Base-by-base conservation (phyloP, 2,329 filamentous ascomycete genomes). In the Alternaria infectoria region DNA sequence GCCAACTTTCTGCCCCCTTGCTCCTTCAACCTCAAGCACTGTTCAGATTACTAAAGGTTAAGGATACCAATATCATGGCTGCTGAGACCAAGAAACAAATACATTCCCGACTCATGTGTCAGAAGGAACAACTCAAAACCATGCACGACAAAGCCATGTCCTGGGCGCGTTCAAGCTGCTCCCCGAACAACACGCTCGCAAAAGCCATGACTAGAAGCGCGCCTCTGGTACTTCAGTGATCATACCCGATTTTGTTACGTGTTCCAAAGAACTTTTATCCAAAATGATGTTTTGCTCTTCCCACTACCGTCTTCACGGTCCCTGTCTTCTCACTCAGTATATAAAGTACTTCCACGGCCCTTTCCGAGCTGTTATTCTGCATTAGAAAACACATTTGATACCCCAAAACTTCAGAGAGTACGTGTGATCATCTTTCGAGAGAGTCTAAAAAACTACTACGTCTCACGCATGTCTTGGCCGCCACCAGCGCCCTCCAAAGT, bases 201-300 rank as follows among this genome's bases (percentile, higher is more conserved):
- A n/a, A 36, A 36, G 32, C 32, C 1, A 36, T n/a, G 15, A n/a
- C 3, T 36, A 0, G 2, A n/a, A 36, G 2, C 0, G 4, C 32
- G 2, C 0, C 0, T 36, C 32, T 1, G 0, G 3, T 0, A 3
- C 32, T 5, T 36, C 32, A 10, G 0, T n/a, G 1, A 5, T n/a
- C 4, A n/a, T 36, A n/a, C 32, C 0, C 32, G 32, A n/a, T 36
- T 1, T 4, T 36, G 15, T n/a, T 36, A 0, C 8, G 15, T 36
- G 32, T 36, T 10, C 3, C 15, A 10, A 36, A 36, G 2, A 36
- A 36, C 7, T 1, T 0, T n/a, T 3, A 1, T 36, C 32, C 15
- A 1, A n/a, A 15, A 36, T 36, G 7, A n/a, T n/a, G 15, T n/a
- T 7, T n/a, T 36, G 8, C 2, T 36, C 8, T 10, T 10, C 32